phyloP scores from a whole-genome alignment of 1,139 yeast species.

The Candida gigantensis region DNA sequence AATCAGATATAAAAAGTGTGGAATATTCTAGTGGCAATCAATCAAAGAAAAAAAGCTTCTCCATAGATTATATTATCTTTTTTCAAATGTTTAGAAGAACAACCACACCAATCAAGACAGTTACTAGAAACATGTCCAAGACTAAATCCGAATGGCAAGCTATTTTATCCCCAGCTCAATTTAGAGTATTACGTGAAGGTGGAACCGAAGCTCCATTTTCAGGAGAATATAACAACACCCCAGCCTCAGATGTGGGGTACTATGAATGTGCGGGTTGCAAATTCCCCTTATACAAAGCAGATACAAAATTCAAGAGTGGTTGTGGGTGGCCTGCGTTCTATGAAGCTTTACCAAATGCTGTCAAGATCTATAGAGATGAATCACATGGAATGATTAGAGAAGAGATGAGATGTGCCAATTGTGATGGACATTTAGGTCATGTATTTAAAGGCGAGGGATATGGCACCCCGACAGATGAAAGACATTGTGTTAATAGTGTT shows the following conservation, averaged over 20 bases:
- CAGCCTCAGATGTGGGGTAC: slow-evolving; percentile 52
- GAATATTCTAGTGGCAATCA: too few relatives aligned
- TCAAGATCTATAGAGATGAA: slow-evolving; percentile 59
- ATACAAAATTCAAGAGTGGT: slow-evolving; percentile 81
- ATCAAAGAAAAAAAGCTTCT: too few relatives aligned
- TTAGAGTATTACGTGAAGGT: slow-evolving; percentile 71
- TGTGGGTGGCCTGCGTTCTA: slow-evolving; percentile 99
- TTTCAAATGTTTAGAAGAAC: slow-evolving; percentile 1
- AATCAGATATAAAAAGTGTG: too few relatives aligned
- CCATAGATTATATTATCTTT: too few relatives aligned
- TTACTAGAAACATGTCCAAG: slow-evolving; percentile 27
- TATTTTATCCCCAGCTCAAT: slow-evolving; percentile 72
- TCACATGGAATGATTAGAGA: slow-evolving; percentile 76
- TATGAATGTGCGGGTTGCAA: slow-evolving; percentile 87
- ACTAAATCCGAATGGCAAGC: slow-evolving; percentile 81
- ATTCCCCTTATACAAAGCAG: slow-evolving; percentile 74
- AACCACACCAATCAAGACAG: slow-evolving; percentile 1
- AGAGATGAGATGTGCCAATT: slow-evolving; percentile 84
- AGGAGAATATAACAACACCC: slow-evolving; percentile 63
- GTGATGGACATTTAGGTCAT: slow-evolving; percentile 96
- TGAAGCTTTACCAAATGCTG: slow-evolving; percentile 81
- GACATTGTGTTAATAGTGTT: slow-evolving; percentile 93
- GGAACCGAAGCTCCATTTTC: slow-evolving; percentile 85
- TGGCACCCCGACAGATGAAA: slow-evolving; percentile 81
- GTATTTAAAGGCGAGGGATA: slow-evolving; percentile 95